A percentile compares a stretch with the other conserved stretches of the same genome.
These are phyloP conservation scores for Fusarium sp. DNA, from an alignment of 2,329 filamentous ascomycete species.

Conservation along the genomic window DNA sequence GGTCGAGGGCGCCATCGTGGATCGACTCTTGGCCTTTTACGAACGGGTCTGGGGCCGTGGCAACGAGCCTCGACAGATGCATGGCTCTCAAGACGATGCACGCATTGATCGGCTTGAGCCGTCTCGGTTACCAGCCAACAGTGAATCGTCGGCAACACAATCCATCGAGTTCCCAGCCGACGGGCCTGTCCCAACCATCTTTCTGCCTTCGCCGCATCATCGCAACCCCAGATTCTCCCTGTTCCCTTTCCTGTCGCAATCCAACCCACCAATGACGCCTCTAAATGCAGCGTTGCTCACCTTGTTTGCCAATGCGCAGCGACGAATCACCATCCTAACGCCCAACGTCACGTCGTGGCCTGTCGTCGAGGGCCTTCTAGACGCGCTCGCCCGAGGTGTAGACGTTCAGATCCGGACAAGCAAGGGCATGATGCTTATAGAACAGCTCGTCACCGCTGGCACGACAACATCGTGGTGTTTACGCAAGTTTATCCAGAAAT, in stretches of 20 bases:
- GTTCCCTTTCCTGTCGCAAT: constrained; percentile 62
- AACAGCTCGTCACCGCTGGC: constrained; percentile 82
- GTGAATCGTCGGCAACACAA: constrained; percentile 44
- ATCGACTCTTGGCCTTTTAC: constrained; percentile 73
- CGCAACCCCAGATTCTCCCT: constrained; percentile 71
- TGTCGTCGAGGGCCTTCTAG: constrained; percentile 68
- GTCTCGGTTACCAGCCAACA: not conserved
- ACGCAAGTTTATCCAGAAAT: constrained; percentile 64
- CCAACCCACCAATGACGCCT: constrained; percentile 67
- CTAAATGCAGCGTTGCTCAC: constrained; percentile 72
- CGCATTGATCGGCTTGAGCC: too few species aligned
- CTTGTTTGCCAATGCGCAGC: constrained; percentile 65
- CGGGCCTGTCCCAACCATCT: constrained; percentile 60
- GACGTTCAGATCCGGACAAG: constrained; percentile 74
- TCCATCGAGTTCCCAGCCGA: constrained; percentile 40
- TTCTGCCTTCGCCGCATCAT: constrained; percentile 79
- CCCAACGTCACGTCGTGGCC: constrained; percentile 78
- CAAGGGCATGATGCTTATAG: constrained; percentile 75
- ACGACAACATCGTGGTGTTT: constrained; percentile 76
- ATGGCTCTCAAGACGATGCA: not conserved
- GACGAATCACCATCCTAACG: constrained; percentile 74
- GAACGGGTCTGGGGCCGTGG: constrained; percentile 67
- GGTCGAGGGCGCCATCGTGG: constrained; percentile 69
- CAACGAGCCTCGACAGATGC: constrained; percentile 25
- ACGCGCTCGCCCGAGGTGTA: constrained; percentile 71